Evolutionary conservation across 2,329 filamentous ascomycete genomes (phyloP).

Genomic region (Botryotinia calthae): DNA sequence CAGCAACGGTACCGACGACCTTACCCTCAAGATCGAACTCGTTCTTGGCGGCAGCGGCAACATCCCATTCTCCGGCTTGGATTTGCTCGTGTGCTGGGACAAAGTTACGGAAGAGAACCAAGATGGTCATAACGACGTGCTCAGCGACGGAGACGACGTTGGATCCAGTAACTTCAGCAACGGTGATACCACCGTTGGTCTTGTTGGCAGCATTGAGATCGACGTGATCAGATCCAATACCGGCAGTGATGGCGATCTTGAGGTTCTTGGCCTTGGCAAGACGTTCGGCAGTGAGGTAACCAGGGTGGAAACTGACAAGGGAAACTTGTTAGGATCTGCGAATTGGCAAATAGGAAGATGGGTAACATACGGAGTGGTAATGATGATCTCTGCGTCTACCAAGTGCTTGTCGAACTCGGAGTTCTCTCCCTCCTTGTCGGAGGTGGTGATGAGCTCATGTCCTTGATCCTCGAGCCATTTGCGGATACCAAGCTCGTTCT

Average conservation of each 20-base stretch:
- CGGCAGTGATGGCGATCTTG: slow-evolving; percentile 94
- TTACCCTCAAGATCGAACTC: slow-evolving; percentile 97
- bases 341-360: neutral
- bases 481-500: slow-evolving; percentile 96
- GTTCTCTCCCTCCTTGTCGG: slow-evolving; percentile 92
- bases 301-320: slow-evolving; percentile 80
- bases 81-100: slow-evolving; percentile 96
- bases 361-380: slow-evolving; percentile 80
- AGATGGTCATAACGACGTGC: slow-evolving; percentile 99
- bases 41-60: slow-evolving; percentile 94
- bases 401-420: slow-evolving; percentile 95
- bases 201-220: slow-evolving; percentile 90
- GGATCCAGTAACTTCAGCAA: slow-evolving; percentile 95
- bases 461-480: slow-evolving; percentile 98
- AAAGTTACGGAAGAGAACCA: slow-evolving; percentile 94
- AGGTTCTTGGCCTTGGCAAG: slow-evolving; percentile 98
- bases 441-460: slow-evolving; percentile 94
- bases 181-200: slow-evolving; percentile 96
- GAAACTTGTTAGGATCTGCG: neutral
- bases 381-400: slow-evolving; percentile 96
- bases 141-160: slow-evolving; percentile 98
- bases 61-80: slow-evolving; percentile 85
- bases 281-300: slow-evolving; percentile 94
- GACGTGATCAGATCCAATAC: slow-evolving; percentile 97
- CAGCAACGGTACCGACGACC: slow-evolving; percentile 95